Percentiles rank a stretch among this genome's conserved stretches.
These are phyloP conservation scores for Licmophora abbreviata DNA, from an alignment of 108 stramenopile genomes.

Conservation along the genomic window DNA sequence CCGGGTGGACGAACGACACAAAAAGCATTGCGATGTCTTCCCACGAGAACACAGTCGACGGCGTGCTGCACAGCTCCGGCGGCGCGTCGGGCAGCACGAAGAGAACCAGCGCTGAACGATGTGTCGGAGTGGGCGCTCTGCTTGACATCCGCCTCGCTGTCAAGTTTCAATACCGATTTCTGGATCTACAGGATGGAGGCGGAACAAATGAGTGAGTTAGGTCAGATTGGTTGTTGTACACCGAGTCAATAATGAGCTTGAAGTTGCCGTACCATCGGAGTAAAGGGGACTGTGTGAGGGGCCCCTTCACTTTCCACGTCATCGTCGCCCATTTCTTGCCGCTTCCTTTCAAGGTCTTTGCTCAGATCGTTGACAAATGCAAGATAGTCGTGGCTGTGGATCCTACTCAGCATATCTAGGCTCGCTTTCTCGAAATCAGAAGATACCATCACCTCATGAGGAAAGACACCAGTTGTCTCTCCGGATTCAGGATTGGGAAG, in stretches of 20 bases:
- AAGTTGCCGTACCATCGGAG: slow-evolving; percentile 60
- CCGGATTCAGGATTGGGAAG: slow-evolving; percentile 16
- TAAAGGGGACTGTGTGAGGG: slow-evolving; percentile 70
- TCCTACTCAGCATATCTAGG: slow-evolving; percentile 79
- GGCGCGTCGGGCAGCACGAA: slow-evolving; percentile 82
- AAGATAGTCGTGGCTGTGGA: slow-evolving; percentile 85
- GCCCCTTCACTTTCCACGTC: slow-evolving; percentile 5
- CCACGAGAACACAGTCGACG: slow-evolving; percentile 84
- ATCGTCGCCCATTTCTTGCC: slow-evolving; percentile 23
- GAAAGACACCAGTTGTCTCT: slow-evolving; percentile 28
- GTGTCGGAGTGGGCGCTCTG: slow-evolving; percentile 72
- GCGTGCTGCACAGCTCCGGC: slow-evolving; percentile 92
- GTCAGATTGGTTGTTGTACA: no score
- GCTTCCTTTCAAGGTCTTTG: slow-evolving; percentile 67
- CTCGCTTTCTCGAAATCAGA: slow-evolving; percentile 82
- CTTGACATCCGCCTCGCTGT: slow-evolving; percentile 50
- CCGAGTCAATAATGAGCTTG: no score
- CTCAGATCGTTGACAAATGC: slow-evolving; percentile 82
- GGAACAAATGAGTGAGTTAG: slow-evolving; percentile 4
- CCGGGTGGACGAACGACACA: slow-evolving; percentile 96
- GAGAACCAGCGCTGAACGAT: slow-evolving; percentile 80
- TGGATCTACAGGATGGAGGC: slow-evolving; percentile 17
- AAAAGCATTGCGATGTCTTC: slow-evolving; percentile 88
- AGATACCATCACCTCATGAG: slow-evolving; percentile 67
- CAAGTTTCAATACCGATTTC: slow-evolving; percentile 51